Evolutionary conservation across 2,329 filamentous ascomycete genomes (phyloP).

Genomic region (Fusarium mangiferae): DNA sequence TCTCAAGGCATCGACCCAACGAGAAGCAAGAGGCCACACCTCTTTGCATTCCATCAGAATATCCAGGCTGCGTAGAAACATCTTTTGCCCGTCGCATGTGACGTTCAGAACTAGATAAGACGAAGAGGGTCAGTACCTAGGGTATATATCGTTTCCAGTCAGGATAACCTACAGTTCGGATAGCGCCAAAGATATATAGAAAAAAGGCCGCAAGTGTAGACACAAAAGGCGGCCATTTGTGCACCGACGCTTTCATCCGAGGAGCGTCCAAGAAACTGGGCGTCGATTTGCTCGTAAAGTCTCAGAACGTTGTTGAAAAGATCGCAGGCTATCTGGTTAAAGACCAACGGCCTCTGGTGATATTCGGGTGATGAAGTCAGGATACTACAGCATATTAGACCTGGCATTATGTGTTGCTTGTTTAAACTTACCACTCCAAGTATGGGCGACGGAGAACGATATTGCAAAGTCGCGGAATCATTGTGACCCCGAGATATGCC

Average conservation of each 20-base stretch:
- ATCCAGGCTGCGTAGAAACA: constrained; percentile 57
- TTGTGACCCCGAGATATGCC: constrained; percentile 66
- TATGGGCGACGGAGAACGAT: constrained; percentile 67
- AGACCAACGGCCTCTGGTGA: constrained; percentile 52
- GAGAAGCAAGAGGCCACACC: constrained; percentile 63
- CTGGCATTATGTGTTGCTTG: neutral
- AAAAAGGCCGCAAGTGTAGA: constrained; percentile 65
- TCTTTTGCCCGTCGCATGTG: constrained; percentile 54
- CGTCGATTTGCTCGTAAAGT: constrained; percentile 62
- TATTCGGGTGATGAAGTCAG: constrained; percentile 55
- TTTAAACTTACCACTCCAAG: constrained; percentile 57
- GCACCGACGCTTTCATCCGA: constrained; percentile 62
- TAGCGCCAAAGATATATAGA: constrained; percentile 64
- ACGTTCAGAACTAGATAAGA: constrained; percentile 56
- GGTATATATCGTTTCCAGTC: neutral
- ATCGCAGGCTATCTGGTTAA: constrained; percentile 56
- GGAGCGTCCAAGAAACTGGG: constrained; percentile 59
- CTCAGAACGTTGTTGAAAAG: constrained; percentile 60
- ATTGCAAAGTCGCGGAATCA: constrained; percentile 65
- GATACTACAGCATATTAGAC: constrained; percentile 50
- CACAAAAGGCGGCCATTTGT: constrained; percentile 65
- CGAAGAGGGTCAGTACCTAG: constrained; percentile 38
- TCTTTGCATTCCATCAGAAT: constrained; percentile 61
- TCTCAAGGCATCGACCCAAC: constrained; percentile 62
- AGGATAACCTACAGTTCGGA: constrained; percentile 54